Evolutionary conservation across 75 land plant genomes (phyloP).

Genomic region (Pinus taeda): DNA sequence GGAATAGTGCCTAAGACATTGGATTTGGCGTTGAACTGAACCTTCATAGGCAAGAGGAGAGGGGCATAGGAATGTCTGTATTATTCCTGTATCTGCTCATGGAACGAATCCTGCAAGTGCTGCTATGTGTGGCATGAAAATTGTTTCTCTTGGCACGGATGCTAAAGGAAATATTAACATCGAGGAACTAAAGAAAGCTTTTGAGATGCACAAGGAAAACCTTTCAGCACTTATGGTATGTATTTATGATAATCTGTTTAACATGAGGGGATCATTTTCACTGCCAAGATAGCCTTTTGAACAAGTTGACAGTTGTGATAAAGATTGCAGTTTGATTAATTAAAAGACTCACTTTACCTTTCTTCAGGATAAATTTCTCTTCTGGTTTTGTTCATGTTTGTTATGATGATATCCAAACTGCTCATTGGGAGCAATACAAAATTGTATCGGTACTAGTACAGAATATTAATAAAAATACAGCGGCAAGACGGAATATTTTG

Average conservation of each 20-base stretch:
- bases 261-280: no score
- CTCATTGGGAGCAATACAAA: neutral
- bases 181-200: slow-evolving; percentile 81
- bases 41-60: slow-evolving; percentile 79
- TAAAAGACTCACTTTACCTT: no score
- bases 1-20: neutral
- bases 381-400: neutral
- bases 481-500: no score
- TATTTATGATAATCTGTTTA: neutral
- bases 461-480: neutral
- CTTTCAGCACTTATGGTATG: slow-evolving; percentile 93
- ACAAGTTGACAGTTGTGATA: no score
- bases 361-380: neutral
- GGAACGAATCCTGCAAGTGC: slow-evolving; percentile 99
- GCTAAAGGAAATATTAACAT: slow-evolving; percentile 94
- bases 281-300: no score
- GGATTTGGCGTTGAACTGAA: slow-evolving; percentile 1
- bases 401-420: neutral
- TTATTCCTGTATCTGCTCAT: slow-evolving; percentile 96
- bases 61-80: slow-evolving; percentile 88
- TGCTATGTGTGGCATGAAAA: slow-evolving; percentile 99
- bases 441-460: neutral
- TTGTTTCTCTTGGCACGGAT: slow-evolving; percentile 98
- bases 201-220: slow-evolving; percentile 81
- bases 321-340: no score